These are phyloP conservation scores for Immersiella caudata DNA, from an alignment of 495 filamentous ascomycete genomes.

Conservation along the genomic window DNA sequence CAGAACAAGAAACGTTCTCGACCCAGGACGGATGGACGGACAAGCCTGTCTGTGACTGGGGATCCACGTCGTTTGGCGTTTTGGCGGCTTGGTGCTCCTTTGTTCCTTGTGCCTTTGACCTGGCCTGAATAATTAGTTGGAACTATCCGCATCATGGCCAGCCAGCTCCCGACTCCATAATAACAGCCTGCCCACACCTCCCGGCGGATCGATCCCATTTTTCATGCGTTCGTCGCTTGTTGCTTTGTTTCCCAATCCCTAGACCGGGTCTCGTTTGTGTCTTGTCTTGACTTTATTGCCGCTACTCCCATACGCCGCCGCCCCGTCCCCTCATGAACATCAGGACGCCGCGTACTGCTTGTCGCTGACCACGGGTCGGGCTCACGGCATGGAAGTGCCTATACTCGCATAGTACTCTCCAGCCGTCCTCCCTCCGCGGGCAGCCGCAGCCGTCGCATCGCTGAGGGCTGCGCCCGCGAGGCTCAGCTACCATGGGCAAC, in stretches of 20 bases:
- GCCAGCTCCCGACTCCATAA: neutral
- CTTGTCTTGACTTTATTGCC: slow-evolving; percentile 30
- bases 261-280: slow-evolving; percentile 13
- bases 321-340: slow-evolving; percentile 25
- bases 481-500: slow-evolving; percentile 47
- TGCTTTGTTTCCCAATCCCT: slow-evolving; percentile 6
- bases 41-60: slow-evolving; percentile 16
- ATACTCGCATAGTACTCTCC: slow-evolving; percentile 45
- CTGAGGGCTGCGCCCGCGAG: slow-evolving; percentile 7
- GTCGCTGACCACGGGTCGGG: slow-evolving; percentile 27
- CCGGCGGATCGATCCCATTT: slow-evolving; percentile 1
- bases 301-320: neutral
- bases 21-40: neutral
- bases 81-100: slow-evolving; percentile 5
- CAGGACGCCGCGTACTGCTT: slow-evolving; percentile 28
- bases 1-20: slow-evolving; percentile 12
- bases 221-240: slow-evolving; percentile 15
- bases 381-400: slow-evolving; percentile 46
- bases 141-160: neutral
- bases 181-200: slow-evolving; percentile 6
- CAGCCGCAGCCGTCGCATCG: slow-evolving; percentile 15
- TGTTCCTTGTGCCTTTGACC: neutral
- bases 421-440: slow-evolving; percentile 29
- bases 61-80: slow-evolving; percentile 11
- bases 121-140: slow-evolving; percentile 6